Evolutionary conservation across 495 filamentous ascomycete genomes (phyloP).

Genomic region (Aspergillus taichungensis): DNA sequence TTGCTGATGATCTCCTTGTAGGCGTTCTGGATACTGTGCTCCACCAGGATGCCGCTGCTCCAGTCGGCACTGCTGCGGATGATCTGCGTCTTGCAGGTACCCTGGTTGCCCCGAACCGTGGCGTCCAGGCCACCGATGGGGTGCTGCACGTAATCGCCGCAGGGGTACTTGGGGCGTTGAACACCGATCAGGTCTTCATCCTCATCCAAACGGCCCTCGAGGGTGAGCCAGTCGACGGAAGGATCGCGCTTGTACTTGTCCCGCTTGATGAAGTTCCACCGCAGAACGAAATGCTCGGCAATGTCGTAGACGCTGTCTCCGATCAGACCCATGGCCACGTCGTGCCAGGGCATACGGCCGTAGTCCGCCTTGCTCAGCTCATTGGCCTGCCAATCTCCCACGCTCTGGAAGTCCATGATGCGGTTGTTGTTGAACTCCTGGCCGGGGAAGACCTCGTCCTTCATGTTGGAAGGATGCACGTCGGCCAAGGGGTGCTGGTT

Average conservation of each 20-base stretch:
- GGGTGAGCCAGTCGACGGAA: conserved; percentile 70
- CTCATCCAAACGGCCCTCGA: conserved; percentile 69
- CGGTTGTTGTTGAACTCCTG: conserved; percentile 96
- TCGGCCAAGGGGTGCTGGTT: conserved; percentile 81
- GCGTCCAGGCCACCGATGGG: conserved; percentile 54
- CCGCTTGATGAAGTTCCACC: conserved; percentile 95
- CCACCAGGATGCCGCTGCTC: conserved; percentile 86
- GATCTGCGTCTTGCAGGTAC: conserved; percentile 72
- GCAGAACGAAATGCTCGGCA: conserved; percentile 88
- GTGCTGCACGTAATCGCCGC: conserved; percentile 79
- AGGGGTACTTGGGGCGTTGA: conserved; percentile 74
- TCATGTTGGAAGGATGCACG: conserved; percentile 74
- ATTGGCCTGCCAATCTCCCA: conserved; percentile 86
- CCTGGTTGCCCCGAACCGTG: conserved; percentile 48
- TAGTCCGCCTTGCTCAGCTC: conserved; percentile 88
- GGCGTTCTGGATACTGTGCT: conserved; percentile 89
- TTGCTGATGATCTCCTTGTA: conserved; percentile 77
- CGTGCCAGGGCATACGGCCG: conserved; percentile 96
- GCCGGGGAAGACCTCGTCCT: conserved; percentile 82
- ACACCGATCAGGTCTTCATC: conserved; percentile 82
- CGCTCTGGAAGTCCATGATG: conserved; percentile 90
- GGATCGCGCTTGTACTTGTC: conserved; percentile 92
- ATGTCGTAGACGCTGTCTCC: conserved; percentile 91
- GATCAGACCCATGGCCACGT: conserved; percentile 82
- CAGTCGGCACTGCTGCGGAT: conserved; percentile 84